Base-by-base conservation (phyloP, 192 early-diverging fungal species). In the Coemansia sp. region DNA sequence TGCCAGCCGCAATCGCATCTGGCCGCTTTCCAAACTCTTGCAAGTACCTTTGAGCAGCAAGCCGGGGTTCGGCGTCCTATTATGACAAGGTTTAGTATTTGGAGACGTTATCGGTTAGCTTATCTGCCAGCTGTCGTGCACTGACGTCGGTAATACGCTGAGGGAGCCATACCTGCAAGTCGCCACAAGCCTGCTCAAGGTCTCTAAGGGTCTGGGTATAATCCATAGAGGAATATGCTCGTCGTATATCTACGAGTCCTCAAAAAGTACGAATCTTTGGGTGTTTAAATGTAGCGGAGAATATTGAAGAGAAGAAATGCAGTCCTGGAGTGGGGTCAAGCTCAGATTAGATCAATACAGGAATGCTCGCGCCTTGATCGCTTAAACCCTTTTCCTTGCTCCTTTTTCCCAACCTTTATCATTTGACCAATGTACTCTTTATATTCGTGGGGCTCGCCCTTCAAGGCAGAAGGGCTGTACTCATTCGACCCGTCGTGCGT, bases 361-460 rank as follows among this genome's bases (percentile, higher is more conserved):
- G 24, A 27, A 27, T 1, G 24, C 24, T 27, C 24, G 19, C 7
- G n/a, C 9, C 19, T 50, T 50, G n/a, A 24, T 50, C 46, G 21
- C 46, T 21, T 9, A 8, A 7, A 3, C 46, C 9, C n/a, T 10
- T 21, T 21, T 48, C 29, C 60, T 37, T 13, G 40, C 27, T 64
- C 10, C 24, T 29, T 34, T 51, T 10, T 34, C 48, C 13, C 31
- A 46, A 27, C 29, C 10, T 53, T 70, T 48, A 19, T 48, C 50
- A n/a, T 21, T 13, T 31, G 9, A 4, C 16, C 11, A 69, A 82
- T 77, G 75, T 77, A 74, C 46, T 74, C 70, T 24, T 63, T 82
- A 6, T 77, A 82, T 33, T 66, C 75, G 11, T 82, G 80, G 80
- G 75, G 75, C n/a, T 73, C 80, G 46, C 80, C 75, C 3, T 74